These are phyloP conservation scores for Pestalotiopsis sp. DNA, from an alignment of 2,329 filamentous ascomycete species.

Conservation along the genomic window DNA sequence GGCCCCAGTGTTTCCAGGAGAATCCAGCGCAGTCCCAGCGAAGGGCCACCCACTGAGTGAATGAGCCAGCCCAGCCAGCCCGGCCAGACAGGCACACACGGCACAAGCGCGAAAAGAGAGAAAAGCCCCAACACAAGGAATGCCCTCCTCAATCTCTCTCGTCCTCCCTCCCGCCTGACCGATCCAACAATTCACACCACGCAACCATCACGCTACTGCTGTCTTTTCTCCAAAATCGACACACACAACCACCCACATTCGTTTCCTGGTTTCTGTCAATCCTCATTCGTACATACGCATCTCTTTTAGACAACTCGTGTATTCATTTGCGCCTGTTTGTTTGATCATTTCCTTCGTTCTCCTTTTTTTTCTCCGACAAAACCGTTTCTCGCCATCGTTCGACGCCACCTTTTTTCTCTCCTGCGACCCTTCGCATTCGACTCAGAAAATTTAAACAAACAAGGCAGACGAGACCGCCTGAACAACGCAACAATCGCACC, in stretches of 20 bases:
- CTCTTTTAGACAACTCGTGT: not conserved
- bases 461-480: not conserved
- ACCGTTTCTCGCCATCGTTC: constrained; percentile 9
- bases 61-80: not conserved
- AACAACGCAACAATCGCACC: not conserved
- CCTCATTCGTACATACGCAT: not conserved
- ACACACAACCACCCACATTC: constrained; percentile 5
- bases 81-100: not conserved
- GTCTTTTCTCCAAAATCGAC: not conserved
- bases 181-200: not conserved
- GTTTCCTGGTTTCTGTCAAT: constrained; percentile 4
- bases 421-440: not conserved
- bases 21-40: not conserved
- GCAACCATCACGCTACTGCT: not conserved
- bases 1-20: not conserved
- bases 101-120: not conserved
- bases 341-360: not conserved
- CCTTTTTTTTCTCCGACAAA: not conserved
- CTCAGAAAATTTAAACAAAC: not conserved
- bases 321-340: not conserved
- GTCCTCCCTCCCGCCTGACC: not conserved
- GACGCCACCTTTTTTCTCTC: not conserved
- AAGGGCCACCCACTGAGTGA: not conserved
- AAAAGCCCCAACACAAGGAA: not conserved
- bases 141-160: not conserved